A percentile compares a stretch with the other conserved stretches of the same genome.
phyloP scores from a whole-genome alignment of 768 basidiomycete genomes.

The Trametes cinnabarina region DNA sequence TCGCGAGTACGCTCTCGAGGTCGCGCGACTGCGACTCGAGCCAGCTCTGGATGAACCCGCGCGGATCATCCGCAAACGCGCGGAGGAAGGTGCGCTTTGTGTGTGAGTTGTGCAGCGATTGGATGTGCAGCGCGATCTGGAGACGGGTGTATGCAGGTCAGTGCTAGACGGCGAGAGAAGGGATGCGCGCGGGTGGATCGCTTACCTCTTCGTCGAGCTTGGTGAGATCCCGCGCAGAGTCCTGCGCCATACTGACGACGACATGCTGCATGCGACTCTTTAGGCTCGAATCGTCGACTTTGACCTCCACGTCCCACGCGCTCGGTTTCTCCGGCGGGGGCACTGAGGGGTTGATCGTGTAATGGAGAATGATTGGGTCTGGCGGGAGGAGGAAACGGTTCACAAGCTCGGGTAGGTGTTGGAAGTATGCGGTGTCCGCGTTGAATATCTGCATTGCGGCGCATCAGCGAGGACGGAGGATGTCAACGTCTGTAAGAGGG shows the following conservation, averaged over 20 bases:
- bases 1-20: constrained; percentile 84
- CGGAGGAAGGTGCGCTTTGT: constrained; percentile 84
- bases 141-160: neutral
- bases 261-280: constrained; percentile 72
- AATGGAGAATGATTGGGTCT: constrained; percentile 80
- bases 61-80: constrained; percentile 76
- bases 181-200: neutral
- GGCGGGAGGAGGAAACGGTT: constrained; percentile 76
- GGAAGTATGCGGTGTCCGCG: constrained; percentile 68
- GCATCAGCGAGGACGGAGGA: neutral
- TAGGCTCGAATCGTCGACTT: constrained; percentile 73
- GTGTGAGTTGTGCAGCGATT: constrained; percentile 84
- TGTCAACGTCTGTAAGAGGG: neutral
- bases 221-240: constrained; percentile 61
- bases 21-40: constrained; percentile 90
- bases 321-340: constrained; percentile 57
- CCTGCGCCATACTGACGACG: constrained; percentile 67
- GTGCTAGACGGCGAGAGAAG: neutral
- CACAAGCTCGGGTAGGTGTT: constrained; percentile 79
- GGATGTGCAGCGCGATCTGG: constrained; percentile 79
- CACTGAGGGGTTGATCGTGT: constrained; percentile 61
- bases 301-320: constrained; percentile 87
- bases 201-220: constrained; percentile 89
- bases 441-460: constrained; percentile 57
- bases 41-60: constrained; percentile 85